Evolutionary conservation across 2,329 filamentous ascomycete genomes (phyloP), one percentile per base, ranked within the genome.

Genomic region (Chrysoporthe cubensis): DNA sequence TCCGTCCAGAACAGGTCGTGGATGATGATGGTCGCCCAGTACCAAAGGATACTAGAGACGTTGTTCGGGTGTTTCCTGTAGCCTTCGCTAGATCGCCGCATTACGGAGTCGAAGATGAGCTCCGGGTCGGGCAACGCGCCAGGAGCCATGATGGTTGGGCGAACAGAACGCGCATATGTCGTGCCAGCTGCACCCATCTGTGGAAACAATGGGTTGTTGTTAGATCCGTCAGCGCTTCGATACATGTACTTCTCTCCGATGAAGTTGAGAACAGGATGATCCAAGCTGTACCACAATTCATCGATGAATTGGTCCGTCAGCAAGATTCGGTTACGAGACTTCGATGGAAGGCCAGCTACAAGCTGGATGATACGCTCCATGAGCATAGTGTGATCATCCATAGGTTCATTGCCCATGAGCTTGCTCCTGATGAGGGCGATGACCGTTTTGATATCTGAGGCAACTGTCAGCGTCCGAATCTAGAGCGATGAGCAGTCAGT

Each of bases 331-430:
- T 85, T 83, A 72, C 85, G 86, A 1, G 90, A 93, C 65, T 85
- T 81, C 62, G 84, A 79, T 0, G 89, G 90, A 44, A 93, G 81
- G 43, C 85, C 85, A 14, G 89, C 84, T 5, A 92, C 90, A 18
- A 93, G 82, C 80, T 90, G 86, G 69, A 93, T 92, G 5, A 90
- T 84, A 8, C 87, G 83, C 77, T 93, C 91, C 88, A 93, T 92
- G 57, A 93, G 81, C 83, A 92, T 91, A 1, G 89, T 91, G 79
- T 91, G 91, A 80, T 95, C 92, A 73, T 95, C 89, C 5, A 87
- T 78, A 13, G 90, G 81, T 60, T 87, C 81, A 67, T 85, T 84
- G 1, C 90, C 89, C 72, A 87, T 89, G 43, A 89, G 77, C 77
- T 92, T 89, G 69, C 80, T 83, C 65, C 85, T 84, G 67, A 92